Percentiles rank a stretch among this genome's conserved stretches.
Conservation (phyloP, 2,329 filamentous ascomycete genomes). For the Chrysosporium queenslandicum region DNA sequence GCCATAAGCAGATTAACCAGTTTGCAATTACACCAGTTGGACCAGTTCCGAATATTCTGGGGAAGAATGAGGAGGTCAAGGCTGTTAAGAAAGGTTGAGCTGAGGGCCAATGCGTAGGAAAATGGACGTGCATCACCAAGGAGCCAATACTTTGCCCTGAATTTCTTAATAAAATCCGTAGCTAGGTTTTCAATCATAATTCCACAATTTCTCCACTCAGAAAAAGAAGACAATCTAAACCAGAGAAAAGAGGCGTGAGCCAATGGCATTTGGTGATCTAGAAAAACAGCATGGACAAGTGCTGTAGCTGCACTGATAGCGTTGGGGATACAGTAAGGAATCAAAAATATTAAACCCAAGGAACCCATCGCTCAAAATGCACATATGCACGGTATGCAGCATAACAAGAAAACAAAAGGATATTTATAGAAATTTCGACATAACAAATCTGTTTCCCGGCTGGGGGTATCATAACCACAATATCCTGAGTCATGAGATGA, state of each 20-base stretch:
- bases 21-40: conserved; percentile 72
- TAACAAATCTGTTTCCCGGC: neutral
- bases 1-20: conserved; percentile 55
- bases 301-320: neutral
- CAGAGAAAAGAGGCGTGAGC: neutral
- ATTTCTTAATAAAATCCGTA: too few relatives aligned
- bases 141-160: too few relatives aligned
- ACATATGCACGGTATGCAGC: conserved; percentile 1
- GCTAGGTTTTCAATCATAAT: neutral
- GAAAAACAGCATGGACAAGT: neutral
- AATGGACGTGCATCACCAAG: too few relatives aligned
- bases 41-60: conserved; percentile 71
- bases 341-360: neutral
- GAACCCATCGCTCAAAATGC: neutral
- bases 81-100: conserved; percentile 4
- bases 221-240: neutral
- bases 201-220: neutral
- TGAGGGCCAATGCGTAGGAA: too few relatives aligned
- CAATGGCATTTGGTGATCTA: neutral
- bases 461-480: conserved; percentile 8
- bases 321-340: neutral
- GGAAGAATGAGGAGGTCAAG: conserved; percentile 65
- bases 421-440: neutral
- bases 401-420: neutral
- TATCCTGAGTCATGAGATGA: neutral